Evolutionary conservation across 257 asterid species (phyloP).

Genomic region (Anisodus acutangulus): DNA sequence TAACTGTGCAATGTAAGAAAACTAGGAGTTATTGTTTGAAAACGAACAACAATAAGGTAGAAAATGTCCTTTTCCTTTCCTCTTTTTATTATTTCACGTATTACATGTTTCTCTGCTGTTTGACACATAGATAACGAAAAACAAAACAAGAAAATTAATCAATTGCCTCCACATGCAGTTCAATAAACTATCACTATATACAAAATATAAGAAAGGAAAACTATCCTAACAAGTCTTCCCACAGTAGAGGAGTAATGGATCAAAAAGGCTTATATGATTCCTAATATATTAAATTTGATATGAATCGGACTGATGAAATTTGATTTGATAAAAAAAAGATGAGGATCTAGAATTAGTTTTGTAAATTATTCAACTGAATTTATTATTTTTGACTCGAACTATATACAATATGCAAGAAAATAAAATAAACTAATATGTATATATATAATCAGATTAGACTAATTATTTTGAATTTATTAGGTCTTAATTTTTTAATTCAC

Average conservation of each 20-base stretch:
- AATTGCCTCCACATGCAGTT: conserved; percentile 42
- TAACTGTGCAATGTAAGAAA: background rate
- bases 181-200: background rate
- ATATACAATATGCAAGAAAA: background rate
- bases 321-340: background rate
- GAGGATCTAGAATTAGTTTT: background rate
- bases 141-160: background rate
- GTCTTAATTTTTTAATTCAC: background rate
- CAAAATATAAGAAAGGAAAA: background rate
- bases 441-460: background rate
- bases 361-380: background rate
- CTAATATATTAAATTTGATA: background rate
- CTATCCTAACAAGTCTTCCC: background rate
- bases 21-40: background rate
- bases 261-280: background rate
- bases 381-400: background rate
- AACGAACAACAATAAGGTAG: background rate
- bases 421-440: background rate
- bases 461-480: background rate
- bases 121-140: background rate
- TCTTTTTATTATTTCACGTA: background rate
- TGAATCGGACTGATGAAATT: background rate
- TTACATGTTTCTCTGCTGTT: conserved; percentile 8
- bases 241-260: background rate
- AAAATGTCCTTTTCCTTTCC: background rate